phyloP scores from a whole-genome alignment of 768 basidiomycete genomes.

The Pisolithus microcarpus region DNA sequence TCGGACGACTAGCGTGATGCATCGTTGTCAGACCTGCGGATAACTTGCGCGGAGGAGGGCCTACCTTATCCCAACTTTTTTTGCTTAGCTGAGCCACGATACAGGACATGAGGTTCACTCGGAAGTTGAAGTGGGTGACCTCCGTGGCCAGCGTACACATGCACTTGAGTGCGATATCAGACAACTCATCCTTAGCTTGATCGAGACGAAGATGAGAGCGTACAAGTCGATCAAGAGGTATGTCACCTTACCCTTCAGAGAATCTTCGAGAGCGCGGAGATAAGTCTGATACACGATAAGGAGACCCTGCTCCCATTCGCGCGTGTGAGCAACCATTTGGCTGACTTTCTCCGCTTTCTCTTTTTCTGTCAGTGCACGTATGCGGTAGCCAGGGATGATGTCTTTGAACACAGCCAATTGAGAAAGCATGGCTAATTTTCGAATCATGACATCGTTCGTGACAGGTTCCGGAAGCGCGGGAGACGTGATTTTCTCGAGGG shows the following conservation, averaged over 20 bases:
- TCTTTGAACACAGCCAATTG: conserved; percentile 94
- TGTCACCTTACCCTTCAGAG: conserved; percentile 60
- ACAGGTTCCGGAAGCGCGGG: conserved; percentile 65
- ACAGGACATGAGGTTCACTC: conserved; percentile 83
- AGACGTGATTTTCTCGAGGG: conserved; percentile 66
- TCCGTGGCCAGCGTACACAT: conserved; percentile 82
- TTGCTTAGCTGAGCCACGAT: conserved; percentile 77
- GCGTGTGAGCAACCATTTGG: conserved; percentile 81
- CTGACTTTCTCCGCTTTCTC: conserved; percentile 92
- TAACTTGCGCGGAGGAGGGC: conserved; percentile 15
- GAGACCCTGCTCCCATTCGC: conserved; percentile 95
- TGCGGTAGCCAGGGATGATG: conserved; percentile 91
- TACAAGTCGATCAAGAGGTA: conserved; percentile 11
- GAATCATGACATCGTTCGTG: conserved; percentile 71
- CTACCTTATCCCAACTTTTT: conserved; percentile 83
- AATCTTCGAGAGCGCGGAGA: conserved; percentile 75
- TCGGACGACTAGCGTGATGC: conserved; percentile 61
- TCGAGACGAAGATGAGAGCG: conserved; percentile 5
- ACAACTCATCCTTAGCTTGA: conserved; percentile 57
- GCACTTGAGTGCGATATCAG: conserved; percentile 67
- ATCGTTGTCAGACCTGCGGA: conserved; percentile 5
- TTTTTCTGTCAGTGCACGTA: conserved; percentile 81
- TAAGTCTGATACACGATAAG: conserved; percentile 84
- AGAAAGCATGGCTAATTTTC: conserved; percentile 83
- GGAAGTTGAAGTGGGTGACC: conserved; percentile 95